Conservation (phyloP, 139 green algal genomes). For the Auxenochlorella protothecoides region DNA sequence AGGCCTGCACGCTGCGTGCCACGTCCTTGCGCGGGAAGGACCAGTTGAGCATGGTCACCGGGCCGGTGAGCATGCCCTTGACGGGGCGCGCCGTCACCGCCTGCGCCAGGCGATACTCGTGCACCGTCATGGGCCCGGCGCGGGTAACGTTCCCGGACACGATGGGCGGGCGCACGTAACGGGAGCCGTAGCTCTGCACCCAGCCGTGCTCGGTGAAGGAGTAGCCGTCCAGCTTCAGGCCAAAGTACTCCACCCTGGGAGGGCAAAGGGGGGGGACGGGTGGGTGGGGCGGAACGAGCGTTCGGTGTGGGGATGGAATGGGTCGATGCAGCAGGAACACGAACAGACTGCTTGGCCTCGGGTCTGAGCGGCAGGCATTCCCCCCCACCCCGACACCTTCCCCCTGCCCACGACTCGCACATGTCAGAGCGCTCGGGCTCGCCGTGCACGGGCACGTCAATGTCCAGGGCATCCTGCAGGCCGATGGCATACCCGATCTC, state of each 20-base stretch:
- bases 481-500: conserved; percentile 46
- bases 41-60: conserved; percentile 91
- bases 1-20: conserved; percentile 43
- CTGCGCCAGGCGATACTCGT: conserved; percentile 69
- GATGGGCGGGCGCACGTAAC: conserved; percentile 80
- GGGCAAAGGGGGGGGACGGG: too few species aligned
- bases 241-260: conserved; percentile 81
- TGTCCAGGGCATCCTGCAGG: conserved; percentile 59
- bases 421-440: conserved; percentile 75
- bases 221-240: conserved; percentile 66
- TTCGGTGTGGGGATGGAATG: too few species aligned
- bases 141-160: conserved; percentile 64
- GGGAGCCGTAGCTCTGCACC: conserved; percentile 73
- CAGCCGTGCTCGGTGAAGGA: conserved; percentile 63
- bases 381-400: too few species aligned
- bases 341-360: too few species aligned
- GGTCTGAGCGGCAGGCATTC: too few species aligned
- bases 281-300: too few species aligned
- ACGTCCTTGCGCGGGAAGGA: conserved; percentile 82
- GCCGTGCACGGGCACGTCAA: conserved; percentile 88
- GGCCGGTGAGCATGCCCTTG: conserved; percentile 90
- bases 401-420: conserved; percentile 1
- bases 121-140: conserved; percentile 60
- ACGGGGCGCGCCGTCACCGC: conserved; percentile 60
- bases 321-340: too few species aligned